A percentile compares a stretch with the other conserved stretches of the same genome.
phyloP scores from a whole-genome alignment of 1,284 basidiomycete species.

The Irpex rosettiformis region DNA sequence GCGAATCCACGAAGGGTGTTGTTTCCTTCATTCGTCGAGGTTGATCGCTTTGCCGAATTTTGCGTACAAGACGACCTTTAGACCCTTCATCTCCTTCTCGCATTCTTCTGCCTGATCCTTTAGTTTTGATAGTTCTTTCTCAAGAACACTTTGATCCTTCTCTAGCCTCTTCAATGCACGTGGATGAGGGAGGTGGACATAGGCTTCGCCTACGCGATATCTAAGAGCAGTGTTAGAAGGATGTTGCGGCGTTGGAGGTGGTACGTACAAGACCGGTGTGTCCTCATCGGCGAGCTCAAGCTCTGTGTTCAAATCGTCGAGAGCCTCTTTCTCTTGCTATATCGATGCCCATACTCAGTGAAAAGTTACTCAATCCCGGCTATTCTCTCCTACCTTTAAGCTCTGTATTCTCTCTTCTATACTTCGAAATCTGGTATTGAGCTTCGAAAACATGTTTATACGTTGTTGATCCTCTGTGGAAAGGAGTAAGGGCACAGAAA shows the following conservation, averaged over 20 bases:
- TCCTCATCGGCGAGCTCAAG: slow-evolving; percentile 89
- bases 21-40: slow-evolving; percentile 58
- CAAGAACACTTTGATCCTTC: slow-evolving; percentile 62
- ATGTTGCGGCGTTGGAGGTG: slow-evolving; percentile 5
- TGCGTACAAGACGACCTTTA: slow-evolving; percentile 87
- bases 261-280: slow-evolving; percentile 65
- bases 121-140: slow-evolving; percentile 56
- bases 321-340: slow-evolving; percentile 89
- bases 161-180: slow-evolving; percentile 77
- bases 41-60: slow-evolving; percentile 95
- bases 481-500: not conserved
- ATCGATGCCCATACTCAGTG: not conserved
- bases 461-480: slow-evolving; percentile 84
- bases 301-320: slow-evolving; percentile 86
- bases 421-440: slow-evolving; percentile 76
- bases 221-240: slow-evolving; percentile 35
- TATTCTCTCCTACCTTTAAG: slow-evolving; percentile 56
- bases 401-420: slow-evolving; percentile 71
- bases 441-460: slow-evolving; percentile 91
- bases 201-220: slow-evolving; percentile 90
- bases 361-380: not conserved
- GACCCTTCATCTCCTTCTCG: slow-evolving; percentile 82
- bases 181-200: slow-evolving; percentile 73
- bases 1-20: not conserved
- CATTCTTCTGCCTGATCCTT: slow-evolving; percentile 64